Base-by-base conservation (phyloP, 169 alveolate species). In the Perkinsus marinus region DNA sequence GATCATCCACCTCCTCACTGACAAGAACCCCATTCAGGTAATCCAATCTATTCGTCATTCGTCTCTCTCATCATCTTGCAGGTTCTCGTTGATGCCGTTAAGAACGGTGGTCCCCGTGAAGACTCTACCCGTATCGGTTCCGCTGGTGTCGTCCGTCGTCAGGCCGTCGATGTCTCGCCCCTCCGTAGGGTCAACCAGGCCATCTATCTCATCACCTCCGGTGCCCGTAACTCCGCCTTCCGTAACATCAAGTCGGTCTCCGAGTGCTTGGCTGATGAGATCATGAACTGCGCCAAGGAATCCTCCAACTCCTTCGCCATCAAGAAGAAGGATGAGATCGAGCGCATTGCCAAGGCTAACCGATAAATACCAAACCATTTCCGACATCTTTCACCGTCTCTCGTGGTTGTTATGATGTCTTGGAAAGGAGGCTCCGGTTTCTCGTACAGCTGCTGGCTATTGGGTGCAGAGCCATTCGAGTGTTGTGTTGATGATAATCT, bases 321-420 rank as follows among this genome's bases (percentile, higher is more conserved):
- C 94, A 99, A 98, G 97, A 99, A 98, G 98, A 99, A 98, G 97
- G 99, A 99, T 93, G 99, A 99, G 95, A 98, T 98, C 94, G 99
- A 99, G 96, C 99, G 99, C 93, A 99, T 98, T 39, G 99, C 99
- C 93, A 98, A 98, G 96, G 99, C 99, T 47, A 98, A 98, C 97
- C 98, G 99, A 92, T 99, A 95, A 98, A 93, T 90, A 34, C 7
- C 34, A 2, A 6, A 57, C 79, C 79, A 30, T 57, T 13, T 57
- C 79, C 79, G 79, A 30, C 79, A 57, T 57, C 9, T 26, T 2
- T 57, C 34, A 13, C 22, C 79, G 79, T 57, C 34, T 57, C 79
- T 26, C 46, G 46, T 10, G 46, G 46, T 57, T 13, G 34, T 13
- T 13, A 30, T n/a, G n/a, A 57, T 57, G 79, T 26, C 79, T 13